These are phyloP conservation scores for Cladophialophora chaetospira DNA, from an alignment of 2,329 filamentous ascomycete species.

Conservation along the genomic window DNA sequence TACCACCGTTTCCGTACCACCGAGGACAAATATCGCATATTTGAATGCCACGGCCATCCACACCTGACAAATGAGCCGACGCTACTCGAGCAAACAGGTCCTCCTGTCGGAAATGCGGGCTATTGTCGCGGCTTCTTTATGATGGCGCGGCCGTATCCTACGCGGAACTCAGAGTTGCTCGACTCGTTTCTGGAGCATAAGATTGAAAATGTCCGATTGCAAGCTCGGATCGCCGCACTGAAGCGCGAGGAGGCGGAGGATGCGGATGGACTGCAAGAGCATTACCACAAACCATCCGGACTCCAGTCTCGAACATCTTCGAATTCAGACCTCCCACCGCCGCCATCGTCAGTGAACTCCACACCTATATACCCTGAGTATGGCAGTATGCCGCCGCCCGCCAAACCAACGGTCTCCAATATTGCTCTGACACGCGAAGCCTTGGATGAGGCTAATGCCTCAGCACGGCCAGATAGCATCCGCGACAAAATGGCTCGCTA, in stretches of 20 bases:
- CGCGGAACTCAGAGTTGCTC: conserved; percentile 78
- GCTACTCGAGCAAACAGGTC: conserved; percentile 48
- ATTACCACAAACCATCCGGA: conserved; percentile 34
- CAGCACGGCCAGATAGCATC: conserved; percentile 71
- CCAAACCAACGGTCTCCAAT: conserved; percentile 64
- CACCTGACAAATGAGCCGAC: conserved; percentile 72
- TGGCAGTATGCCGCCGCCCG: conserved; percentile 66
- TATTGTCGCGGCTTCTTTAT: conserved; percentile 91
- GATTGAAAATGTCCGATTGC: conserved; percentile 88
- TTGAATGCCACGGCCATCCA: conserved; percentile 90
- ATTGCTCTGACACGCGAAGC: conserved; percentile 76
- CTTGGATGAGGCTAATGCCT: conserved; percentile 69
- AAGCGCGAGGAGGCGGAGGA: conserved; percentile 85
- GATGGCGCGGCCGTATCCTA: conserved; percentile 87
- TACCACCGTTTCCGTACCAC: conserved; percentile 82
- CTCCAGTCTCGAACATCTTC: conserved; percentile 27
- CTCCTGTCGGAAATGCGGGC: conserved; percentile 64
- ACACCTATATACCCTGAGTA: conserved; percentile 22
- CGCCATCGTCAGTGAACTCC: conserved; percentile 25
- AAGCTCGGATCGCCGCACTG: conserved; percentile 80
- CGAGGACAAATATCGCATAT: conserved; percentile 73
- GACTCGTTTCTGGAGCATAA: conserved; percentile 97
- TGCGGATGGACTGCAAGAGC: conserved; percentile 60
- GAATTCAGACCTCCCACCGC: conserved; percentile 24
- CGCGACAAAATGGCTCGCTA: conserved; percentile 83